Percentiles rank a stretch among this genome's conserved stretches.
Evolutionary conservation across 768 basidiomycete genomes (phyloP).

Genomic region (Kwoniella botswanensis): DNA sequence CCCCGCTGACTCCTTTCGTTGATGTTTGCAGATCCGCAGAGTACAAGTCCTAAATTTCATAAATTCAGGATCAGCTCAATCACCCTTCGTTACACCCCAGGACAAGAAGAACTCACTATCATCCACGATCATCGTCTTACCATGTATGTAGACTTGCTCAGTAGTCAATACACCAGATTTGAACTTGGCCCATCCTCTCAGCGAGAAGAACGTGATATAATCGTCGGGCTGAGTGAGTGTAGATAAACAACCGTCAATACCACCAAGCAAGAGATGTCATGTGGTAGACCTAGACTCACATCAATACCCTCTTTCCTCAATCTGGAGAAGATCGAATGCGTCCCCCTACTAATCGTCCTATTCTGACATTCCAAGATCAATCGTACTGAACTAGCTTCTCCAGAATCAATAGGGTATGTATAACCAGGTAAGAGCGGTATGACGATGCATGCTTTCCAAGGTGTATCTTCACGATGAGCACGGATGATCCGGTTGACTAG

Average conservation of each 20-base stretch:
- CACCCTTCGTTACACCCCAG: background rate
- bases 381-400: slow-evolving; percentile 88
- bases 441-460: slow-evolving; percentile 86
- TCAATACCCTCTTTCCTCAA: slow-evolving; percentile 86
- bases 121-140: slow-evolving; percentile 84
- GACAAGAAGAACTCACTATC: slow-evolving; percentile 65
- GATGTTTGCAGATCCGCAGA: slow-evolving; percentile 79
- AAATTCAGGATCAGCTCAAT: background rate
- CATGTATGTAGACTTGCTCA: slow-evolving; percentile 93
- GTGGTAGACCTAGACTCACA: slow-evolving; percentile 61
- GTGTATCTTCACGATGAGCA: slow-evolving; percentile 77
- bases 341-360: slow-evolving; percentile 82
- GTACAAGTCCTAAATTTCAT: slow-evolving; percentile 41
- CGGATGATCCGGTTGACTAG: slow-evolving; percentile 87
- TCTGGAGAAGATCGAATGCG: slow-evolving; percentile 85
- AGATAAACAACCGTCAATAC: background rate
- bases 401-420: slow-evolving; percentile 87
- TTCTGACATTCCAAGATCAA: slow-evolving; percentile 96
- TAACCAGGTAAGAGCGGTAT: slow-evolving; percentile 94
- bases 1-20: slow-evolving; percentile 95
- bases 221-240: slow-evolving; percentile 74
- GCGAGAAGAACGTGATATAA: slow-evolving; percentile 85
- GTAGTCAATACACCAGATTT: slow-evolving; percentile 81
- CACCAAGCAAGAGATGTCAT: no score
- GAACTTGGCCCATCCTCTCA: slow-evolving; percentile 93